These are phyloP conservation scores for Boletus edulis DNA, from an alignment of 768 basidiomycete genomes.

Conservation along the genomic window DNA sequence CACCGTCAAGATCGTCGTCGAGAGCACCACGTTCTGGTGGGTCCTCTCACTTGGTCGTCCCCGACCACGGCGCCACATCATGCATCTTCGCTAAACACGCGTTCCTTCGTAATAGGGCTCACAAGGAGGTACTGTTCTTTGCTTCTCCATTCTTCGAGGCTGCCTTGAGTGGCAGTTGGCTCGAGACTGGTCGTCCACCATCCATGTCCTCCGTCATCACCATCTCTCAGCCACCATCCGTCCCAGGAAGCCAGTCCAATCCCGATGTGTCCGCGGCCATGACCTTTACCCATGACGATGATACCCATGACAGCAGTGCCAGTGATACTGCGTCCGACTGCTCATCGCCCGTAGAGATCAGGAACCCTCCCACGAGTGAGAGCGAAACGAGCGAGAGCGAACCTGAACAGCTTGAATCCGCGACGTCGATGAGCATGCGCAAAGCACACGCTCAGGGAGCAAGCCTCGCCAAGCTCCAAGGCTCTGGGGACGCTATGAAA, in stretches of 20 bases:
- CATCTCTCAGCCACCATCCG: slow-evolving; percentile 69
- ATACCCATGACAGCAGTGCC: slow-evolving; percentile 33
- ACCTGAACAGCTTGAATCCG: slow-evolving; percentile 25
- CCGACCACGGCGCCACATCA: too few relatives aligned
- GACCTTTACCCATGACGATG: slow-evolving; percentile 59
- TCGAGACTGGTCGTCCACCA: slow-evolving; percentile 77
- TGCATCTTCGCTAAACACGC: too few relatives aligned
- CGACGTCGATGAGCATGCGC: slow-evolving; percentile 11
- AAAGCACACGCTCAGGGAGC: slow-evolving; percentile 44
- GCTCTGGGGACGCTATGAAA: slow-evolving; percentile 19
- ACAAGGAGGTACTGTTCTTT: slow-evolving; percentile 89
- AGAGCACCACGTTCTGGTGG: slow-evolving; percentile 88
- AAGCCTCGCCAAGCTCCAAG: slow-evolving; percentile 63
- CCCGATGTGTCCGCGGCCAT: slow-evolving; percentile 49
- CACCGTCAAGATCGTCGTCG: slow-evolving; percentile 88
- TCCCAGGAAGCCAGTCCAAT: slow-evolving; percentile 48
- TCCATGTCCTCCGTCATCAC: slow-evolving; percentile 85
- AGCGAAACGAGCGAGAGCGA: slow-evolving; percentile 38
- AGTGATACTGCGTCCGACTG: slow-evolving; percentile 36
- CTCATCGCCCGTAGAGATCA: slow-evolving; percentile 41
- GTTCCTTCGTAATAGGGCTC: slow-evolving; percentile 54
- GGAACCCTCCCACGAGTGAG: slow-evolving; percentile 34
- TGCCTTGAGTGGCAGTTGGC: slow-evolving; percentile 88
- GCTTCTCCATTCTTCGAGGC: slow-evolving; percentile 96
- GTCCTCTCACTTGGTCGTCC: slow-evolving; percentile 24